phyloP scores from a whole-genome alignment of 192 early-diverging fungal species.

The Rhizoclosmatium sp. region DNA sequence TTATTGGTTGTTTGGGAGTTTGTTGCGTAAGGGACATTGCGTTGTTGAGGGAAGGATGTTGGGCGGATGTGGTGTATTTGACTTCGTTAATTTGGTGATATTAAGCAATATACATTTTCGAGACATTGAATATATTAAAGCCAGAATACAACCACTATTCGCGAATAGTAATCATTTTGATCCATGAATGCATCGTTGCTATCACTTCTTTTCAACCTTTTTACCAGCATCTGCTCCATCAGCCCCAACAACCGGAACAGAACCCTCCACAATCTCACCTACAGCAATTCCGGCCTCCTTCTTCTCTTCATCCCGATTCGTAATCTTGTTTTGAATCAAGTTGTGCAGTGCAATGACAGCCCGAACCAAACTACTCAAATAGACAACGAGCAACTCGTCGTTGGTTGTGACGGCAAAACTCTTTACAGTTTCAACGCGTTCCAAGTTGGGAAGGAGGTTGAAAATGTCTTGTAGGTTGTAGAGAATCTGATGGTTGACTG shows the following conservation, averaged over 20 bases:
- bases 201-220: neutral
- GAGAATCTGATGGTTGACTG: slow-evolving; percentile 96
- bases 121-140: too few relatives aligned
- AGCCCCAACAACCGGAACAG: slow-evolving; percentile 29
- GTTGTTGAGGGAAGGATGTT: too few relatives aligned
- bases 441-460: slow-evolving; percentile 93
- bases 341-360: slow-evolving; percentile 97
- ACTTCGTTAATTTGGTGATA: too few relatives aligned
- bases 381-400: slow-evolving; percentile 94
- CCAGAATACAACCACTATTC: too few relatives aligned
- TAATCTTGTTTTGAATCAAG: slow-evolving; percentile 97
- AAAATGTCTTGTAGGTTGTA: slow-evolving; percentile 99
- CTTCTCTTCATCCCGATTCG: slow-evolving; percentile 77
- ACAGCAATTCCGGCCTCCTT: slow-evolving; percentile 42
- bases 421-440: slow-evolving; percentile 77
- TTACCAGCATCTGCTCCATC: slow-evolving; percentile 3
- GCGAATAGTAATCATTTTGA: too few relatives aligned
- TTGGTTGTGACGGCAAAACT: slow-evolving; percentile 94
- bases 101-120: too few relatives aligned
- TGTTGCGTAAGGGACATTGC: too few relatives aligned
- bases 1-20: too few relatives aligned
- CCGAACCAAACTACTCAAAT: slow-evolving; percentile 89
- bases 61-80: too few relatives aligned
- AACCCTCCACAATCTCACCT: neutral
- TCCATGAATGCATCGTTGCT: too few relatives aligned